A percentile compares a stretch with the other conserved stretches of the same genome.
Evolutionary conservation across 2,329 filamentous ascomycete genomes (phyloP).

Genomic region (Talaromyces amestolkiae): DNA sequence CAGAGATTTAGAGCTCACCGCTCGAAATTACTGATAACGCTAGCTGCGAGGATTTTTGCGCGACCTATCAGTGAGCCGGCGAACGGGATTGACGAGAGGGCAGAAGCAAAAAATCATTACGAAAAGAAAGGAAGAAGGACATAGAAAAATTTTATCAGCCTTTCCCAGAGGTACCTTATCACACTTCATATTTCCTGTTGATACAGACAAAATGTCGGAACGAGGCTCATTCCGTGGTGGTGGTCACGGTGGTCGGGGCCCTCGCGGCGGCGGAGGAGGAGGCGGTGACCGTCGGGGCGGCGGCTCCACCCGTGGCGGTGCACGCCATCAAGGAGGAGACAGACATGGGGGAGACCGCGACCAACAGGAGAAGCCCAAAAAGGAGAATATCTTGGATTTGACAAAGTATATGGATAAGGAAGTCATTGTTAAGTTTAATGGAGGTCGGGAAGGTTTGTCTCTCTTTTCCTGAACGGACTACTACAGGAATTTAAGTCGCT

Average conservation of each 20-base stretch:
- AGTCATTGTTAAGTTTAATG: conserved; percentile 94
- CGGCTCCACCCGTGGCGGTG: conserved; percentile 39
- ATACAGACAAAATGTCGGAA: conserved; percentile 37
- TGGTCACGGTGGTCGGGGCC: conserved; percentile 32
- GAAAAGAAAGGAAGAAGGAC: background rate
- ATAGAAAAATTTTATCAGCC: background rate
- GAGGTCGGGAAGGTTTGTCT: conserved; percentile 76
- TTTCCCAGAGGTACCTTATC: too few species aligned
- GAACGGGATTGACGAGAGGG: background rate
- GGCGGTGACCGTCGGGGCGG: conserved; percentile 32
- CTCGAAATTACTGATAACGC: background rate
- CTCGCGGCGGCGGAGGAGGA: conserved; percentile 40
- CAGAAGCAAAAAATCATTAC: background rate
- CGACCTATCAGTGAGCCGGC: background rate
- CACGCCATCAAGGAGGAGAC: conserved; percentile 30
- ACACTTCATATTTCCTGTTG: too few species aligned
- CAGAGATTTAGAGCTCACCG: background rate
- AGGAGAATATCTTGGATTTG: conserved; percentile 96
- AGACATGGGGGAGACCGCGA: conserved; percentile 47
- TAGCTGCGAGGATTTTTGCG: background rate
- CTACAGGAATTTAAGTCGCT: background rate
- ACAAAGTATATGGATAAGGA: conserved; percentile 96
- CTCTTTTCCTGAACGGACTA: background rate
- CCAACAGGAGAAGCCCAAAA: conserved; percentile 72
- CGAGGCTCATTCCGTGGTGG: conserved; percentile 54